Evolutionary conservation across 2,329 filamentous ascomycete genomes (phyloP).

Genomic region (Fusarium brachygibbosum): DNA sequence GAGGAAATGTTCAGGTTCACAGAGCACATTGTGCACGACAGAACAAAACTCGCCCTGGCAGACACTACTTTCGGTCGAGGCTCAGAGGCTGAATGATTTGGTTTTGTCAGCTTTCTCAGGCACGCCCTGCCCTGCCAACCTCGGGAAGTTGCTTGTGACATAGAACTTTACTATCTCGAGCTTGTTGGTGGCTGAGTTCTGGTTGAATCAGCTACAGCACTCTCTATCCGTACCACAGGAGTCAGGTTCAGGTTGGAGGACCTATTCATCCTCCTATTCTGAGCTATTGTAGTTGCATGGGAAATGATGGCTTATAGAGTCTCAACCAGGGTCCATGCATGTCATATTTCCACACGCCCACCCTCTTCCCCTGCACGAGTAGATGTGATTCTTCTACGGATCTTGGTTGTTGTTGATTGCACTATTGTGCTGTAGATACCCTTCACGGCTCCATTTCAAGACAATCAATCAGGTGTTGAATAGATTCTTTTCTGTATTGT

Average conservation of each 20-base stretch:
- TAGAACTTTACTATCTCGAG: background rate
- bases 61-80: constrained; percentile 19
- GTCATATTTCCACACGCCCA: constrained; percentile 9
- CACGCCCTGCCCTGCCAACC: constrained; percentile 19
- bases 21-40: constrained; percentile 3
- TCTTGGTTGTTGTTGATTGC: constrained; percentile 33
- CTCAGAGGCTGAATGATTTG: constrained; percentile 4
- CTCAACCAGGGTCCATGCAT: constrained; percentile 38
- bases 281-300: constrained; percentile 26
- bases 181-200: constrained; percentile 22
- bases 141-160: constrained; percentile 19
- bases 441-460: constrained; percentile 11
- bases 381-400: constrained; percentile 26
- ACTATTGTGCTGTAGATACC: constrained; percentile 20
- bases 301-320: constrained; percentile 43
- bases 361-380: constrained; percentile 22
- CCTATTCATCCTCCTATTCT: constrained; percentile 21
- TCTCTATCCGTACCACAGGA: background rate
- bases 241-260: background rate
- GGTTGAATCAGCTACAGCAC: constrained; percentile 1
- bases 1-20: constrained; percentile 16
- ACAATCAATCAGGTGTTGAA: constrained; percentile 36
- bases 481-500: constrained; percentile 28
- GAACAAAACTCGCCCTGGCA: constrained; percentile 1
- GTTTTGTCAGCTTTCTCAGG: background rate